A percentile compares a stretch with the other conserved stretches of the same genome.
These are phyloP conservation scores for Lentinula sp. DNA, from an alignment of 768 basidiomycete species.

Conservation along the genomic window DNA sequence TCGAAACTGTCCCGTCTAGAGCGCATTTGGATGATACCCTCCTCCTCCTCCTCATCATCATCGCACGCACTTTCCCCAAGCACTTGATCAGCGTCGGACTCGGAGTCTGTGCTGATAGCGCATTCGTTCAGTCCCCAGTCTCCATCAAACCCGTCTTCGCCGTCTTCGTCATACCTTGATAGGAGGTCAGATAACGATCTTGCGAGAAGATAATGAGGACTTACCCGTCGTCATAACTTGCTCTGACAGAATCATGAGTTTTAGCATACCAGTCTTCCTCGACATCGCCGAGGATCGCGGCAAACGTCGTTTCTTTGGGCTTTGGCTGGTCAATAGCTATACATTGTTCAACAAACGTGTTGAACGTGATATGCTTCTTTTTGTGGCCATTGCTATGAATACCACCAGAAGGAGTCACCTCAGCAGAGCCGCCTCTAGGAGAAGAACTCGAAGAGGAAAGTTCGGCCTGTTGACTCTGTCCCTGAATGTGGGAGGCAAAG, in stretches of 20 bases:
- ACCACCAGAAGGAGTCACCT: conserved; percentile 17
- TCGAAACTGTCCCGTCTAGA: conserved; percentile 19
- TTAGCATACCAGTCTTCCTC: conserved; percentile 17
- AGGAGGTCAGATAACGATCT: conserved; percentile 6
- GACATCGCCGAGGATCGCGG: conserved; percentile 1
- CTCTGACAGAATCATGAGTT: conserved; percentile 1
- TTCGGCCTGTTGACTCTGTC: not conserved
- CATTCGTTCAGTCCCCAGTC: conserved; percentile 25
- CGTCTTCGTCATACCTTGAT: conserved; percentile 62
- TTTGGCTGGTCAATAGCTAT: conserved; percentile 83
- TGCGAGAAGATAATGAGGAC: conserved; percentile 19
- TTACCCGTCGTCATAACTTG: conserved; percentile 37
- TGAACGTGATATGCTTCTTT: conserved; percentile 92
- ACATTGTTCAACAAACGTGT: conserved; percentile 95
- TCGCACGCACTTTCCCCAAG: conserved; percentile 4
- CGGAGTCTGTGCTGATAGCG: conserved; percentile 34
- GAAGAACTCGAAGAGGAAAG: conserved; percentile 7
- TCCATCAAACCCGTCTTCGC: conserved; percentile 50
- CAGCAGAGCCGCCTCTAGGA: not conserved
- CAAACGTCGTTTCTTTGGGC: conserved; percentile 8
- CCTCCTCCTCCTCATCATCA: conserved; percentile 31
- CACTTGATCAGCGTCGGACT: conserved; percentile 26
- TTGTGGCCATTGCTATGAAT: conserved; percentile 15
- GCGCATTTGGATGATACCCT: conserved; percentile 64
- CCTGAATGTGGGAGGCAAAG: conserved; percentile 1